Conservation (phyloP, 495 filamentous ascomycete species). For the Aspergillus asperescens region DNA sequence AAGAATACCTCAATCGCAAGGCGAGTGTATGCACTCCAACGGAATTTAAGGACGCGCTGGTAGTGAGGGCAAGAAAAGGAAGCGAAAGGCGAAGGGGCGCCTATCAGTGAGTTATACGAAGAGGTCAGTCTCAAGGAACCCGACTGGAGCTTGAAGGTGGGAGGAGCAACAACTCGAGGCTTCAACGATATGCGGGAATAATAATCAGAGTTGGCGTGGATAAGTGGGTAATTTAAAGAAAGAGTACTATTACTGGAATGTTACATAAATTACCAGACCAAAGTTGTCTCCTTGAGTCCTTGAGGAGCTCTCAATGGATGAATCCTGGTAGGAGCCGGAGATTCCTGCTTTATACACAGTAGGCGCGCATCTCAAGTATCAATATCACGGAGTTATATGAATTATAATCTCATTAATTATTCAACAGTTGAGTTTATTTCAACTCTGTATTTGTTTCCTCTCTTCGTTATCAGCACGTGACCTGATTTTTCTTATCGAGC, state of each 20-base stretch:
- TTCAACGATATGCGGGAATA: no score
- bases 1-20: slow-evolving; percentile 11
- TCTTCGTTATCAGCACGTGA: slow-evolving; percentile 26
- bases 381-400: no score
- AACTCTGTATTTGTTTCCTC: background rate
- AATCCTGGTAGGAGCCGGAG: background rate
- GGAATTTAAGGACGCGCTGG: background rate
- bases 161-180: background rate
- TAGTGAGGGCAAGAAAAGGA: background rate
- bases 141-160: background rate
- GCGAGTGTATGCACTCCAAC: slow-evolving; percentile 9
- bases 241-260: background rate
- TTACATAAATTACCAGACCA: background rate
- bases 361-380: no score
- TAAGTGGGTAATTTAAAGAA: background rate
- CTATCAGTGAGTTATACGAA: background rate
- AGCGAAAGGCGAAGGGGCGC: background rate
- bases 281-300: no score
- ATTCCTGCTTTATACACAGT: background rate
- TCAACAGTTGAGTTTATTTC: background rate
- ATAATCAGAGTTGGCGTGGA: background rate
- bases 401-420: no score
- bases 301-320: background rate
- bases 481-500: slow-evolving; percentile 8
- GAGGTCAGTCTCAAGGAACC: background rate